Base-by-base conservation (phyloP, 2,329 filamentous ascomycete species). In the Ciborinia camelliae region DNA sequence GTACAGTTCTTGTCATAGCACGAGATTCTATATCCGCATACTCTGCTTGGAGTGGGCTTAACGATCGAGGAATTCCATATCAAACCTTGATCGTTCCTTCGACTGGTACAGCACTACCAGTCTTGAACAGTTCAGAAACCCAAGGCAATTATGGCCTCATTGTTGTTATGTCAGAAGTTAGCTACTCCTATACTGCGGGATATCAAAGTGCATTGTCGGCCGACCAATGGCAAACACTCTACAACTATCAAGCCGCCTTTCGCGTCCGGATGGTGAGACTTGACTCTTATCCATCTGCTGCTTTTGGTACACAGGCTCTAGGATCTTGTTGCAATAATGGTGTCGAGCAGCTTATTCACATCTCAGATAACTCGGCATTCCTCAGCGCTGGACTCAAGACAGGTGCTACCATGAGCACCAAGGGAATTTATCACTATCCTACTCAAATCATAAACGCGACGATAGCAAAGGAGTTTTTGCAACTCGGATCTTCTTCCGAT, bases 1-100 rank as follows among this genome's bases (percentile, higher is more conserved):
- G 66, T 75, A 85, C 82, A 37, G 80, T 87, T 62, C 76, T 87
- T 47, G 77, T 87, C 53, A 78, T 88, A 69, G 84, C 83, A 51
- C 78, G 79, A 67, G 82, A 86, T 71, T 68, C 78, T 43, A 74
- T 77, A 35, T 78, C 81, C 4, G 82, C 81, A n/a, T 75, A 75
- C 23, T 79, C 80, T 48, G 81, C 81, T 26, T 80, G 79, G 43
- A 80, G 80, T 18, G 85, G 84, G 28, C 78, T 87, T 6, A 81
- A 84, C 69, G 84, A 79, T 65, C 87, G 87, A 70, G 84, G 85
- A 48, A 87, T 88, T 67, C 84, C 84, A 1, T 87, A 80, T 70
- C 77, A 85, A 69, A 77, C 80, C 4, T 69, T 86, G 12, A 70
- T 81, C 23, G 83, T 88, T 30, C 83, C 84, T 5, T 77, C 82